phyloP scores from a whole-genome alignment of 805 yeast species.

The Lipomyces yamadae region DNA sequence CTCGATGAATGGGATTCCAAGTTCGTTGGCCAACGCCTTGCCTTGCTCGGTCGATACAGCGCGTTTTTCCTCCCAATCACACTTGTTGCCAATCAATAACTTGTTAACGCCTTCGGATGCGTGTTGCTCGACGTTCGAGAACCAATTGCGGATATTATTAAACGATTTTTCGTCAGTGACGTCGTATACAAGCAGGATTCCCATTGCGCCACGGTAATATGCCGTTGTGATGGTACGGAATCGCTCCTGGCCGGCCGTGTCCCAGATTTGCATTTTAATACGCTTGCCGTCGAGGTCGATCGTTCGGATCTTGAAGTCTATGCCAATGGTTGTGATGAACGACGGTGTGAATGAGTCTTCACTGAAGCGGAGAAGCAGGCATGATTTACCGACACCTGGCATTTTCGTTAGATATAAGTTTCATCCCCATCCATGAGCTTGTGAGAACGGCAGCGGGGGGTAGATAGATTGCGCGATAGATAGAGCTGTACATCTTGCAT shows the following conservation, averaged over 20 bases:
- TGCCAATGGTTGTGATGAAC: constrained; percentile 96
- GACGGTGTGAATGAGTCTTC: constrained; percentile 95
- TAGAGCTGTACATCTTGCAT: no score
- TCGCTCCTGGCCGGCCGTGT: constrained; percentile 98
- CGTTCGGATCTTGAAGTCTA: constrained; percentile 96
- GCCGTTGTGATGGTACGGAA: constrained; percentile 98
- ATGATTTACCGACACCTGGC: constrained; percentile 86
- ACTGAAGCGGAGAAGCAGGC: constrained; percentile 89
- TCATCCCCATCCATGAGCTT: neutral
- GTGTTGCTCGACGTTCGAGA: constrained; percentile 91
- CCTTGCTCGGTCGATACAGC: constrained; percentile 86
- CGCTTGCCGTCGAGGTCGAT: constrained; percentile 91
- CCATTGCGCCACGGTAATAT: constrained; percentile 98
- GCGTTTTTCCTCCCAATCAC: constrained; percentile 86
- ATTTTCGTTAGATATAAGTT: neutral
- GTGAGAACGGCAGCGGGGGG: neutral
- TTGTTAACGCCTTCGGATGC: constrained; percentile 96
- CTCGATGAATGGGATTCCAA: constrained; percentile 90
- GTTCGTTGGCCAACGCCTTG: constrained; percentile 79
- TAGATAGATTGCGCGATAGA: no score
- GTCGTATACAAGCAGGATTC: constrained; percentile 94
- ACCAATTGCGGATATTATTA: constrained; percentile 93
- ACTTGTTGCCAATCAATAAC: constrained; percentile 93
- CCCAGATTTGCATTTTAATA: constrained; percentile 97
- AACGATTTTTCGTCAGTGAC: constrained; percentile 97